These are phyloP conservation scores for Xerocomus brunneocitrinus DNA, from an alignment of 768 basidiomycete genomes.

Conservation along the genomic window DNA sequence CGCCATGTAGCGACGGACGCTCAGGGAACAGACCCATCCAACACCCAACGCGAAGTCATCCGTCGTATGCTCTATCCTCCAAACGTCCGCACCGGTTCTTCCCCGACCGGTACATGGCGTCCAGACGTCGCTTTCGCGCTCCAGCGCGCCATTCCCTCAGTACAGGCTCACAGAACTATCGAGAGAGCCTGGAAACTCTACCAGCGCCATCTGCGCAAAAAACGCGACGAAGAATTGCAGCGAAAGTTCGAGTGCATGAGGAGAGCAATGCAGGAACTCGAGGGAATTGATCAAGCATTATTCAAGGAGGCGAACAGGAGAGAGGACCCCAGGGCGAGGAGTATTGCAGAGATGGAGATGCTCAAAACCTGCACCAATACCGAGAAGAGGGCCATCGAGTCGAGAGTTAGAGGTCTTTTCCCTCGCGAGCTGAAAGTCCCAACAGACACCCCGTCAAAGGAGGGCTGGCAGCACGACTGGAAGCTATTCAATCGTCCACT, in stretches of 20 bases:
- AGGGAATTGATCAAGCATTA: slow-evolving; percentile 43
- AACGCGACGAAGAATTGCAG: slow-evolving; percentile 60
- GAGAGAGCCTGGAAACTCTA: slow-evolving; percentile 87
- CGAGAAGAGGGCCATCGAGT: slow-evolving; percentile 69
- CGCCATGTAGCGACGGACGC: slow-evolving; percentile 39
- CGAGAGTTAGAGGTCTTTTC: slow-evolving; percentile 74
- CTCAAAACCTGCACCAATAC: slow-evolving; percentile 58
- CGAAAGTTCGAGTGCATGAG: slow-evolving; percentile 82
- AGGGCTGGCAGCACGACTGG: slow-evolving; percentile 78
- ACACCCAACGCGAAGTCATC: slow-evolving; percentile 67
- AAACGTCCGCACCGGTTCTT: slow-evolving; percentile 62
- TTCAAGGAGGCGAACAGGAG: slow-evolving; percentile 69
- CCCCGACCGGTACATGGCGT: slow-evolving; percentile 82
- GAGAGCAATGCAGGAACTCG: slow-evolving; percentile 79
- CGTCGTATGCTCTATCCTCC: slow-evolving; percentile 78
- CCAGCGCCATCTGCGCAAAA: slow-evolving; percentile 67
- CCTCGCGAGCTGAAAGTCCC: slow-evolving; percentile 86
- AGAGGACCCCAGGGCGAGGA: slow-evolving; percentile 70
- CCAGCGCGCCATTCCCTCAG: slow-evolving; percentile 80
- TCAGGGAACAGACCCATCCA: slow-evolving; percentile 31
- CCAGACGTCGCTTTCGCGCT: slow-evolving; percentile 73
- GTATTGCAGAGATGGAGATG: slow-evolving; percentile 50
- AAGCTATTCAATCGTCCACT: slow-evolving; percentile 57
- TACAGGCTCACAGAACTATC: slow-evolving; percentile 88
- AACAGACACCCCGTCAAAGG: slow-evolving; percentile 75